phyloP scores from a whole-genome alignment of 768 basidiomycete species.

The Trametopsis cervina region DNA sequence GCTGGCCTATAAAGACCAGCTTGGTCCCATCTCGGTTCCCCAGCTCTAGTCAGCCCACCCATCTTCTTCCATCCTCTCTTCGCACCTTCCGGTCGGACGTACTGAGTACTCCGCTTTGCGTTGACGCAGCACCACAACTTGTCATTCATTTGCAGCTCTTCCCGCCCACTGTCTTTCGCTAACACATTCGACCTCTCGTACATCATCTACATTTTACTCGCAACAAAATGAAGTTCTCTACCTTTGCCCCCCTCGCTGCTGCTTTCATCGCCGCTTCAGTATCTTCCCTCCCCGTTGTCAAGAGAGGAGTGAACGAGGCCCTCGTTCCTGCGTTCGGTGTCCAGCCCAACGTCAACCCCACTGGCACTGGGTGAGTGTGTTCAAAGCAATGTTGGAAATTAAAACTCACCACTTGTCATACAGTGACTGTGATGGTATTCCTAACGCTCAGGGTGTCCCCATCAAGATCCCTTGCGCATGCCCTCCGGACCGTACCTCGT shows the following conservation, averaged over 20 bases:
- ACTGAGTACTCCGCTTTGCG: constrained; percentile 16
- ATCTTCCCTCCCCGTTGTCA: constrained; percentile 34
- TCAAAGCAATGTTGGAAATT: neutral
- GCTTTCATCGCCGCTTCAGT: constrained; percentile 29
- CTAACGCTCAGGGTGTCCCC: constrained; percentile 24
- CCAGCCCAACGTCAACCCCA: constrained; percentile 25
- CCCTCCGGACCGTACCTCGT: constrained; percentile 29
- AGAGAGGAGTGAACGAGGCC: constrained; percentile 39
- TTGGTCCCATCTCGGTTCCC: neutral
- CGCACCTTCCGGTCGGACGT: constrained; percentile 11
- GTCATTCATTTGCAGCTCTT: constrained; percentile 10
- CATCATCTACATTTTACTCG: neutral
- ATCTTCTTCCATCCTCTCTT: constrained; percentile 6
- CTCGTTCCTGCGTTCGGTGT: constrained; percentile 29
- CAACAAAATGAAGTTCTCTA: constrained; percentile 30
- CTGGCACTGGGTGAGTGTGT: constrained; percentile 22
- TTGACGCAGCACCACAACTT: constrained; percentile 11
- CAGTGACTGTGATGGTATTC: constrained; percentile 22
- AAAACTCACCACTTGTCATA: neutral
- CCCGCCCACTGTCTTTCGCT: constrained; percentile 6
- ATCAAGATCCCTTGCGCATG: constrained; percentile 36
- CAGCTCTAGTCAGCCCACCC: constrained; percentile 4
- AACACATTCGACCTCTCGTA: constrained; percentile 3
- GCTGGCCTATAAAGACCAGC: constrained; percentile 7
- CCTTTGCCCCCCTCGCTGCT: constrained; percentile 24